Evolutionary conservation across 2,329 filamentous ascomycete genomes (phyloP).

Genomic region (Stemphylium beticola): DNA sequence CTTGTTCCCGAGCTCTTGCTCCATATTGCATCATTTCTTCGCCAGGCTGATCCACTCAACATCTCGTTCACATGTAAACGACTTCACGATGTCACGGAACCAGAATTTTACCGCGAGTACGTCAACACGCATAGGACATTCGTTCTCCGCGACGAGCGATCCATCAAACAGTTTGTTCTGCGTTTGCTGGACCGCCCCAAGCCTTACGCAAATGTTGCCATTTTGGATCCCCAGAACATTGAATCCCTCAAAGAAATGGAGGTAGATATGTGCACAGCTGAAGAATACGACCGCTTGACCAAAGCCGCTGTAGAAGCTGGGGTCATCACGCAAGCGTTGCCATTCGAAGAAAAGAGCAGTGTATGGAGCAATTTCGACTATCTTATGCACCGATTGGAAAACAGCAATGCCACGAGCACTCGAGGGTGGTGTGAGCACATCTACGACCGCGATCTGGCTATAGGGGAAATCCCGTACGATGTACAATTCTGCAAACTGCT

Average conservation of each 20-base stretch:
- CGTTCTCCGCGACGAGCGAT: neutral
- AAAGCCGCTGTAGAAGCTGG: neutral
- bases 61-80: constrained; percentile 8
- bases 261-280: neutral
- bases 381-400: neutral
- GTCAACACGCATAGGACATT: neutral
- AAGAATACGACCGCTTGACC: neutral
- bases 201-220: neutral
- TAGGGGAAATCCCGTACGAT: constrained; percentile 2
- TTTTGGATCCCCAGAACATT: neutral
- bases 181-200: neutral
- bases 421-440: neutral
- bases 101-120: constrained; percentile 14
- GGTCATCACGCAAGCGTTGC: neutral
- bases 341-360: neutral
- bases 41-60: constrained; percentile 15
- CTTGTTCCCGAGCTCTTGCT: constrained; percentile 14
- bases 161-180: neutral
- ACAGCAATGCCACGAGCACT: too few species aligned
- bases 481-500: constrained; percentile 8
- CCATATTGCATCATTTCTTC: constrained; percentile 10
- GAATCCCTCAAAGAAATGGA: neutral
- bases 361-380: neutral
- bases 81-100: constrained; percentile 8
- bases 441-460: neutral